Percentiles rank a stretch among this genome's conserved stretches.
phyloP scores from a whole-genome alignment of 2,329 filamentous ascomycete species.

The Stylonectria norvegica region DNA sequence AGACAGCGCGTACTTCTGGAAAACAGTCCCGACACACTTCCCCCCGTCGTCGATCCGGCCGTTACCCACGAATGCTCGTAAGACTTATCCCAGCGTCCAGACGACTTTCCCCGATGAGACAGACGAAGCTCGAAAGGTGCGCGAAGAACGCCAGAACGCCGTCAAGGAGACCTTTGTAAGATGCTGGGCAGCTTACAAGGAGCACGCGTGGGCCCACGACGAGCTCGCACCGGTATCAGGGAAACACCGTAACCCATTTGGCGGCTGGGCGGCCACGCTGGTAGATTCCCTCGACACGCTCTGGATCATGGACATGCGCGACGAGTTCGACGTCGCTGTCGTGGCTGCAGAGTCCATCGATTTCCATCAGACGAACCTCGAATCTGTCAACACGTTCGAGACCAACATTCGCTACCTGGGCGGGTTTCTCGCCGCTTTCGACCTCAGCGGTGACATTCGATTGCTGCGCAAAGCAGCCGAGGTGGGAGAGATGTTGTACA shows the following conservation, averaged over 20 bases:
- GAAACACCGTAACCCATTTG: slow-evolving; percentile 53
- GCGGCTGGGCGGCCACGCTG: slow-evolving; percentile 64
- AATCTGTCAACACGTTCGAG: slow-evolving; percentile 63
- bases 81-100: slow-evolving; percentile 34
- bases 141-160: slow-evolving; percentile 37
- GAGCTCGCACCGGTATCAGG: slow-evolving; percentile 58
- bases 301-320: slow-evolving; percentile 66
- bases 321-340: slow-evolving; percentile 64
- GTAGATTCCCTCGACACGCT: slow-evolving; percentile 68
- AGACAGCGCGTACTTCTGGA: slow-evolving; percentile 30
- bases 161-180: slow-evolving; percentile 40
- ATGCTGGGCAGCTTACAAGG: slow-evolving; percentile 57
- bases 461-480: slow-evolving; percentile 61
- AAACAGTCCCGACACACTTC: slow-evolving; percentile 24
- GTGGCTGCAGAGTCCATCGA: slow-evolving; percentile 56
- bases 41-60: slow-evolving; percentile 27
- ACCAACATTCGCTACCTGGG: slow-evolving; percentile 70
- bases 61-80: slow-evolving; percentile 29
- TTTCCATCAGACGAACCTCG: slow-evolving; percentile 50
- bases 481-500: slow-evolving; percentile 61
- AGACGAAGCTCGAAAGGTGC: slow-evolving; percentile 18
- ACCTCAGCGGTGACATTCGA: slow-evolving; percentile 55
- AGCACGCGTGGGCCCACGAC: slow-evolving; percentile 61
- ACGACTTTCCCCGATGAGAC: slow-evolving; percentile 27
- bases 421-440: slow-evolving; percentile 66